phyloP scores from a whole-genome alignment of 2,329 filamentous ascomycete species.

The Paracamarosporium sp. region DNA sequence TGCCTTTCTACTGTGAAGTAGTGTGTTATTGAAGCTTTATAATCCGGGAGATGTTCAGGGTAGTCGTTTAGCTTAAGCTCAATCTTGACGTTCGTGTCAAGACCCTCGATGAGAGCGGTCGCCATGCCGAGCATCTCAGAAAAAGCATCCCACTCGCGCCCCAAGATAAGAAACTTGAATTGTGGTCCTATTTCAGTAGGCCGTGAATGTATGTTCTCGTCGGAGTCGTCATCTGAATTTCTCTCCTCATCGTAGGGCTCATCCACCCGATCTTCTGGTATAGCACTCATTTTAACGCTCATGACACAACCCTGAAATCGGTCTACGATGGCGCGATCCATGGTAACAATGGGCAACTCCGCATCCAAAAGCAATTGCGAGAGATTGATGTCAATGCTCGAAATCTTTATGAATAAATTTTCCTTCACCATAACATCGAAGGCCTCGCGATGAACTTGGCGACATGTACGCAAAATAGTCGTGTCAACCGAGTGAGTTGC shows the following conservation, averaged over 20 bases:
- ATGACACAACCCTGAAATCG: conserved; percentile 15
- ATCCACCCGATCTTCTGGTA: not conserved
- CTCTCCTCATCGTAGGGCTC: not conserved
- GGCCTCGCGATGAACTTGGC: conserved; percentile 21
- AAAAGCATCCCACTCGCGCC: conserved; percentile 11
- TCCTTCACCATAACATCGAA: conserved; percentile 27
- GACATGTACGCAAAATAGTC: conserved; percentile 18
- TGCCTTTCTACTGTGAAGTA: not conserved
- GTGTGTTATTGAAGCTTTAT: not conserved
- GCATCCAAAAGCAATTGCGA: not conserved
- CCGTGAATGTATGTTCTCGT: not conserved
- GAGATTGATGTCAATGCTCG: not conserved
- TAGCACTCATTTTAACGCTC: not conserved
- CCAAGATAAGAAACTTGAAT: conserved; percentile 16
- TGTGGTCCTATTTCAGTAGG: conserved; percentile 5
- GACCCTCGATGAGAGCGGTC: no score
- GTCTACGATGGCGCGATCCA: conserved; percentile 9
- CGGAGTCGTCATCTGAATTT: not conserved
- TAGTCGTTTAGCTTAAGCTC: not conserved
- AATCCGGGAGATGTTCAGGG: not conserved
- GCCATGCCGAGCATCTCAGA: conserved; percentile 3
- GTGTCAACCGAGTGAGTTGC: conserved; percentile 11
- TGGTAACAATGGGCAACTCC: conserved; percentile 12
- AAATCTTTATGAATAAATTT: conserved; percentile 18
- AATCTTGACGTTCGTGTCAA: not conserved